Evolutionary conservation across 805 yeast genomes (phyloP).

Genomic region (Candida pseudofarinosa): DNA sequence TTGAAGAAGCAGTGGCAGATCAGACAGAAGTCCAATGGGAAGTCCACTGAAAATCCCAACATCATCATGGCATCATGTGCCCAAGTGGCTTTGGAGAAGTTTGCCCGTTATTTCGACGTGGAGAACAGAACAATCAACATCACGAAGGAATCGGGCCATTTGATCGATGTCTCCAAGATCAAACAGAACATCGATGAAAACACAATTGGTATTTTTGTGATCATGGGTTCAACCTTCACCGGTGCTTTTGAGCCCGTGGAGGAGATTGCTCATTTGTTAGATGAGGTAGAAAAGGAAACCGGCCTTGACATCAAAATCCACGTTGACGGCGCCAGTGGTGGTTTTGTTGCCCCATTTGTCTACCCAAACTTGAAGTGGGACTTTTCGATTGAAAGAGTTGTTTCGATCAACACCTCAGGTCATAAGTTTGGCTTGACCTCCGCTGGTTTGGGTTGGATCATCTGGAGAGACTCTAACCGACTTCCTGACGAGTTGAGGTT

Average conservation of each 20-base stretch:
- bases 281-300: slow-evolving; percentile 60
- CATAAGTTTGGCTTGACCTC: slow-evolving; percentile 90
- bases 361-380: slow-evolving; percentile 82
- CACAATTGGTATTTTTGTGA: slow-evolving; percentile 87
- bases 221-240: slow-evolving; percentile 88
- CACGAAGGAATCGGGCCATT: slow-evolving; percentile 53
- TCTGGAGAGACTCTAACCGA: slow-evolving; percentile 65
- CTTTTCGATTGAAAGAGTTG: slow-evolving; percentile 71
- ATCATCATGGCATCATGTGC: slow-evolving; percentile 90
- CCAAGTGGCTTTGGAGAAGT: slow-evolving; percentile 91
- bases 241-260: slow-evolving; percentile 85
- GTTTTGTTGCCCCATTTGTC: slow-evolving; percentile 79
- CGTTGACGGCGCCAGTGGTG: slow-evolving; percentile 94
- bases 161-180: slow-evolving; percentile 59
- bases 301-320: slow-evolving; percentile 77
- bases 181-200: slow-evolving; percentile 75
- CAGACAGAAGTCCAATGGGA: slow-evolving; percentile 54
- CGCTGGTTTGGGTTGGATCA: slow-evolving; percentile 90
- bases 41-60: slow-evolving; percentile 64
- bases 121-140: slow-evolving; percentile 77
- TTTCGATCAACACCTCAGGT: slow-evolving; percentile 84
- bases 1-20: slow-evolving; percentile 88
- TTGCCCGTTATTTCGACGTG: slow-evolving; percentile 91
- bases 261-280: slow-evolving; percentile 58
- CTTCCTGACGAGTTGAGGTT: slow-evolving; percentile 73